Percentiles rank a stretch among this genome's conserved stretches.
Evolutionary conservation across 192 early-diverging fungal genomes (phyloP).

Genomic region (Linnemannia hyalina): DNA sequence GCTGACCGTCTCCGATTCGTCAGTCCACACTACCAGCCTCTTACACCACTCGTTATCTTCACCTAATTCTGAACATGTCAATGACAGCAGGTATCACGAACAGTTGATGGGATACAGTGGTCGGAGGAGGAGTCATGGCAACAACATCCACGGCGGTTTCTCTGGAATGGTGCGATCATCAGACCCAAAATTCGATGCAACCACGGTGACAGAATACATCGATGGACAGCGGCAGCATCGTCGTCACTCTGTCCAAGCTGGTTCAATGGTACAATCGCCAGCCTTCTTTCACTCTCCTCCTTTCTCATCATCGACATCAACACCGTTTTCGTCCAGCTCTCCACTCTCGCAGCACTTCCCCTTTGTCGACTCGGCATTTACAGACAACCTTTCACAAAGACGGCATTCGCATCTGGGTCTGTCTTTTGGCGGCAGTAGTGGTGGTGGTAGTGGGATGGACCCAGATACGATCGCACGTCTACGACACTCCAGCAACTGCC

Average conservation of each 20-base stretch:
- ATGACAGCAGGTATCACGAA: too few relatives aligned
- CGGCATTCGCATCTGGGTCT: background rate
- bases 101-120: too few relatives aligned
- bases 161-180: background rate
- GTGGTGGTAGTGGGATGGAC: background rate
- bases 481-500: background rate
- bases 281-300: background rate
- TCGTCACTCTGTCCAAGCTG: background rate
- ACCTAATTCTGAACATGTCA: background rate
- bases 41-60: background rate
- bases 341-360: background rate
- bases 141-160: background rate
- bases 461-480: background rate
- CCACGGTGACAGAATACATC: background rate
- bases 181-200: background rate
- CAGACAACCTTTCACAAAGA: background rate
- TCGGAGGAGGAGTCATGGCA: too few relatives aligned
- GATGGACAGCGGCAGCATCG: background rate
- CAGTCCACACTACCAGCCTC: background rate
- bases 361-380: background rate
- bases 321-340: background rate
- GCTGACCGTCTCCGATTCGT: constrained; percentile 13
- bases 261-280: background rate
- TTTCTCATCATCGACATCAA: background rate
- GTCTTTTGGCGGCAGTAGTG: background rate